These are phyloP conservation scores for Cordyceps farinosa DNA, from an alignment of 2,329 filamentous ascomycete genomes.

Conservation along the genomic window DNA sequence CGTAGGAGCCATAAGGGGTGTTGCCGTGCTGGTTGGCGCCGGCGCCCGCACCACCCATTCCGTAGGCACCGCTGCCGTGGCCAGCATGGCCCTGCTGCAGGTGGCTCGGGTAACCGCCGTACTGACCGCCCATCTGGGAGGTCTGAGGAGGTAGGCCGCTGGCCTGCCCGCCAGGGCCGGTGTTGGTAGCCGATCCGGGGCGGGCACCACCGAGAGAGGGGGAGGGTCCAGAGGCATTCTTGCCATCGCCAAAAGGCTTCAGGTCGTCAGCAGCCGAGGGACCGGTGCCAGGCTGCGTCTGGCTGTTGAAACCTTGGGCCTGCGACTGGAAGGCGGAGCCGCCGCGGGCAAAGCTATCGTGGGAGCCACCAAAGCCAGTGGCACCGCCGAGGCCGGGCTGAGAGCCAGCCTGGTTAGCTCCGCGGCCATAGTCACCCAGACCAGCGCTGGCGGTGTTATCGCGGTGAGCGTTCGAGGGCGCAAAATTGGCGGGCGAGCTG, in stretches of 20 bases:
- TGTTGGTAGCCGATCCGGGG: conserved; percentile 57
- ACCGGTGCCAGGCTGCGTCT: conserved; percentile 43
- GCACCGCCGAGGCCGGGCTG: conserved; percentile 49
- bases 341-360: conserved; percentile 54
- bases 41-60: conserved; percentile 48
- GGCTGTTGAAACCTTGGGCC: conserved; percentile 50
- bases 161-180: conserved; percentile 43
- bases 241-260: conserved; percentile 57
- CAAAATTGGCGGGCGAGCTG: conserved; percentile 53
- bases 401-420: conserved; percentile 46
- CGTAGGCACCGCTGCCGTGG: conserved; percentile 54
- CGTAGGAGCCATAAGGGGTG: conserved; percentile 53
- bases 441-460: conserved; percentile 49
- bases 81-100: conserved; percentile 50
- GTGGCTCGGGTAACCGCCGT: conserved; percentile 55
- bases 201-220: conserved; percentile 54
- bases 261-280: conserved; percentile 47
- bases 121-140: conserved; percentile 51
- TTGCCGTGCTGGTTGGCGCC: conserved; percentile 51
- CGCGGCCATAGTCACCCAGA: conserved; percentile 53
- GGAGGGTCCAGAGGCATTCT: conserved; percentile 52
- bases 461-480: conserved; percentile 51
- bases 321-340: conserved; percentile 54
- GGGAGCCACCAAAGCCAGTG: conserved; percentile 50
- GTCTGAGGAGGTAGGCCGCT: conserved; percentile 53